phyloP scores from a whole-genome alignment of 2,329 filamentous ascomycete species.

The Nemania sp. region DNA sequence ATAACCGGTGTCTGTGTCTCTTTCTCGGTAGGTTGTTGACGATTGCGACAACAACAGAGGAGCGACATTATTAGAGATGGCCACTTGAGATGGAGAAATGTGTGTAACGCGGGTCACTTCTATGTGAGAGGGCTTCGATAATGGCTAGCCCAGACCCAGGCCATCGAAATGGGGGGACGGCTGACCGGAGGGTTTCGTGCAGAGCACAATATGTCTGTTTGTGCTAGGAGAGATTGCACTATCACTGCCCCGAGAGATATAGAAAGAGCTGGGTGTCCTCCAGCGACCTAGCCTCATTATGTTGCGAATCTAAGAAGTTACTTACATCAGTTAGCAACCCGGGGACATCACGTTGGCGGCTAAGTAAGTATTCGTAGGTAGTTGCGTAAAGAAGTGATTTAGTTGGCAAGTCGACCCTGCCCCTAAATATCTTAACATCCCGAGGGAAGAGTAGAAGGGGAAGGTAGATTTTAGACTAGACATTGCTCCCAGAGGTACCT shows the following conservation, averaged over 20 bases:
- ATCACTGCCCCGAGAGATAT: neutral
- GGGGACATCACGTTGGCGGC: neutral
- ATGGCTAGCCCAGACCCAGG: neutral
- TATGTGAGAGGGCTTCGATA: conserved; percentile 4
- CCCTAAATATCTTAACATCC: neutral
- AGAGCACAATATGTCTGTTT: neutral
- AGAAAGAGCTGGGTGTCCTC: conserved; percentile 13
- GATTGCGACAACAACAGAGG: conserved; percentile 52
- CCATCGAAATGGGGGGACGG: conserved; percentile 7
- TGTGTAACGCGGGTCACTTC: conserved; percentile 6
- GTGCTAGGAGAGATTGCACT: neutral
- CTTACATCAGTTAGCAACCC: neutral
- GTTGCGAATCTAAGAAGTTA: neutral
- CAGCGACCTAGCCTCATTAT: neutral
- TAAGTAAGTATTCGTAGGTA: neutral
- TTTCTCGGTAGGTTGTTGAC: conserved; percentile 35
- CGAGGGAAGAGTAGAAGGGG: neutral
- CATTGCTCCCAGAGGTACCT: too few species aligned
- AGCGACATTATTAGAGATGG: conserved; percentile 50
- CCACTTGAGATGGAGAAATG: neutral
- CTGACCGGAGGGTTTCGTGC: neutral
- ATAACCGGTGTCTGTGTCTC: conserved; percentile 36
- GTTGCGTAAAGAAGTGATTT: neutral
- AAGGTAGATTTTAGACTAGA: neutral
- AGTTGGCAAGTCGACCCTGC: neutral